Evolutionary conservation across 2,329 filamentous ascomycete species (phyloP), one percentile per base, ranked within the genome.

Genomic region (Neonectria magnoliae): DNA sequence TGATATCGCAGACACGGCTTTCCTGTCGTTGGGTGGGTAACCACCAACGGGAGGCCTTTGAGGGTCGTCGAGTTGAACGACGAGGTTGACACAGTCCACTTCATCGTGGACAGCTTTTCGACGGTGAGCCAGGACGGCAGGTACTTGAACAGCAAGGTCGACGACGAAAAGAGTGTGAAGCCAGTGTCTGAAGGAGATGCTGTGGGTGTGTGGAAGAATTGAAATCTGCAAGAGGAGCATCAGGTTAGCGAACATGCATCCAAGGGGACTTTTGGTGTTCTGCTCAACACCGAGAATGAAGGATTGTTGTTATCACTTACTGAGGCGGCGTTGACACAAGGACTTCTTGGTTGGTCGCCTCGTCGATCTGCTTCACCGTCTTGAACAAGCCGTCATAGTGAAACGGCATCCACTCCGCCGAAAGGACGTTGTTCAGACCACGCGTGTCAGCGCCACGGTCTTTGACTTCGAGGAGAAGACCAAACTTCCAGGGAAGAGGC

Each of bases 351-450:
- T 81, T 83, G 1, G 79, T 42, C 3, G 38, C 73, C 2, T 77
- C 76, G 2, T 81, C 75, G 0, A 61, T 73, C 20, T 78, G 71
- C 56, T 82, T 82, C 10, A 79, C 78, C 0, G 84, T 83, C 69
- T 87, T 87, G 78, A 87, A 88, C 29, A 87, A 75, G 0, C 86
- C 86, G 54, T 88, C 86, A 41, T 82, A 88, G 67, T 88, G 86
- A 73, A 86, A 86, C 0, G 86, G 85, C 85, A 88, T 87, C 65
- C 82, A 82, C 62, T 87, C 85, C 2, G 81, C 79, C 0, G 83
- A 85, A 2, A 86, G 77, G 3, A 87, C 84, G 44, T 87, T 87
- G 66, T 87, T 87, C 20, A 82, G 74, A 0, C 82, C 80, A 11
- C 78, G 75, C 0, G 80, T 79, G 6, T 83, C 78, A 1, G 75